A percentile compares a stretch with the other conserved stretches of the same genome.
phyloP scores from a whole-genome alignment of 2,329 filamentous ascomycete species.

The Aspergillus felis region DNA sequence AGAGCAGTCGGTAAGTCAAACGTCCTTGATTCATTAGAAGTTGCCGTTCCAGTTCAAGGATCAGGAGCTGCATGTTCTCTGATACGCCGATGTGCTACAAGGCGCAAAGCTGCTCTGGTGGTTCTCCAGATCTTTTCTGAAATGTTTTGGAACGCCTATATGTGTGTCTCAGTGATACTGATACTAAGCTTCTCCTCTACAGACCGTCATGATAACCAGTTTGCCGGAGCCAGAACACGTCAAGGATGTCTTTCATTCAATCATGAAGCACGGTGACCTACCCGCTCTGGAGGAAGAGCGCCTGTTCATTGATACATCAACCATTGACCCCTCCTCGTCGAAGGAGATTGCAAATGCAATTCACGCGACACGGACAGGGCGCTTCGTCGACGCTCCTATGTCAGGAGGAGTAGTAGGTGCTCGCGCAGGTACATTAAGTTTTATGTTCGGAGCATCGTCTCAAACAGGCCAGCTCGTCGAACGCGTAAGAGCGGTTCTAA shows the following conservation, averaged over 20 bases:
- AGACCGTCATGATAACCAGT: slow-evolving; percentile 86
- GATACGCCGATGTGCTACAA: background rate
- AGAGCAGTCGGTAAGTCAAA: slow-evolving; percentile 59
- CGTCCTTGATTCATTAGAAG: background rate
- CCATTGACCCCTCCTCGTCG: slow-evolving; percentile 87
- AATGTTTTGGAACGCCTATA: background rate
- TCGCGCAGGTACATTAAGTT: slow-evolving; percentile 79
- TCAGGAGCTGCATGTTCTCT: background rate
- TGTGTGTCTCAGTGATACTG: background rate
- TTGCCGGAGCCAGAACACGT: slow-evolving; percentile 88
- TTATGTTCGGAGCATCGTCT: slow-evolving; percentile 78
- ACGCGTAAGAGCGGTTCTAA: slow-evolving; percentile 64
- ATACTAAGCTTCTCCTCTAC: slow-evolving; percentile 9
- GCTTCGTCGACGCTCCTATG: slow-evolving; percentile 93
- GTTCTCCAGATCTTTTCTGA: no score
- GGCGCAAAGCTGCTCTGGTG: no score
- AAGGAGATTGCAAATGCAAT: slow-evolving; percentile 70
- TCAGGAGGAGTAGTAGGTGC: slow-evolving; percentile 94
- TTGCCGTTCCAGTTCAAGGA: background rate
- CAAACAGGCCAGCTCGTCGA: slow-evolving; percentile 51
- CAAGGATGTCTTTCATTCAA: slow-evolving; percentile 72
- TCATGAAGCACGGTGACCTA: slow-evolving; percentile 59
- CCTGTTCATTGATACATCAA: slow-evolving; percentile 93
- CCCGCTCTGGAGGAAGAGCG: slow-evolving; percentile 55
- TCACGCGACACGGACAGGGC: slow-evolving; percentile 61